phyloP scores from a whole-genome alignment of 768 basidiomycete genomes.

The Rhodosporidiobolus sp. region DNA sequence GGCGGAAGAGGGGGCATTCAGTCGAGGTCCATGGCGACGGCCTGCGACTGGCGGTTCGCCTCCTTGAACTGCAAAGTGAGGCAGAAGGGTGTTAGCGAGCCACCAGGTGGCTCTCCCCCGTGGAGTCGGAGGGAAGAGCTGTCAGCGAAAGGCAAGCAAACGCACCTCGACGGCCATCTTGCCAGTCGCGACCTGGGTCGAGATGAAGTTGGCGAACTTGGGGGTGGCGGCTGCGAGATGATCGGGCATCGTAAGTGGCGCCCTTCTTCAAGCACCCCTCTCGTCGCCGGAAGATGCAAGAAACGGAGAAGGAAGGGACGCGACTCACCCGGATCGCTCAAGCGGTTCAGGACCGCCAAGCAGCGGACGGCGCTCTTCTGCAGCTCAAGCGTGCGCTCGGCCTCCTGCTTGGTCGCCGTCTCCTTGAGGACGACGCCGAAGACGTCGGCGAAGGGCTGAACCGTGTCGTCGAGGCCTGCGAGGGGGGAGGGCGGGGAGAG shows the following conservation, averaged over 20 bases:
- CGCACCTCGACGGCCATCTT: slow-evolving; percentile 23
- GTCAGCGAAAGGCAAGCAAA: background rate
- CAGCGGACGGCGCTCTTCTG: slow-evolving; percentile 86
- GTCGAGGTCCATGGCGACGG: slow-evolving; percentile 37
- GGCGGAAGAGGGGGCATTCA: slow-evolving; percentile 2
- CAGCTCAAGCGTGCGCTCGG: slow-evolving; percentile 82
- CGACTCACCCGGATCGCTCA: slow-evolving; percentile 46
- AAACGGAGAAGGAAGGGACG: background rate
- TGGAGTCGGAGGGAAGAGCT: no score
- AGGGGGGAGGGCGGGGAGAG: background rate
- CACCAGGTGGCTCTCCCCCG: no score
- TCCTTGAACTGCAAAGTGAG: slow-evolving; percentile 21
- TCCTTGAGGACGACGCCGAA: slow-evolving; percentile 93
- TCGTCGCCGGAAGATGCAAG: no score
- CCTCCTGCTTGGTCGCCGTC: slow-evolving; percentile 81
- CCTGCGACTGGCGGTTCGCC: slow-evolving; percentile 13
- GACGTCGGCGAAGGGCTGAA: slow-evolving; percentile 76
- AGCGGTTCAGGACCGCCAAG: slow-evolving; percentile 77
- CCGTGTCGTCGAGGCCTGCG: slow-evolving; percentile 67
- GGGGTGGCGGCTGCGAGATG: slow-evolving; percentile 1
- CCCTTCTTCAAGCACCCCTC: no score
- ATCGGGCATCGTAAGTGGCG: background rate
- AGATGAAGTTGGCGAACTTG: slow-evolving; percentile 19
- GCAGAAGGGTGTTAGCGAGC: background rate
- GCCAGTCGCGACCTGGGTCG: slow-evolving; percentile 7